A percentile compares a stretch with the other conserved stretches of the same genome.
Evolutionary conservation across 148 eudicot species (phyloP).

Genomic region (Chenopodium formosanum): DNA sequence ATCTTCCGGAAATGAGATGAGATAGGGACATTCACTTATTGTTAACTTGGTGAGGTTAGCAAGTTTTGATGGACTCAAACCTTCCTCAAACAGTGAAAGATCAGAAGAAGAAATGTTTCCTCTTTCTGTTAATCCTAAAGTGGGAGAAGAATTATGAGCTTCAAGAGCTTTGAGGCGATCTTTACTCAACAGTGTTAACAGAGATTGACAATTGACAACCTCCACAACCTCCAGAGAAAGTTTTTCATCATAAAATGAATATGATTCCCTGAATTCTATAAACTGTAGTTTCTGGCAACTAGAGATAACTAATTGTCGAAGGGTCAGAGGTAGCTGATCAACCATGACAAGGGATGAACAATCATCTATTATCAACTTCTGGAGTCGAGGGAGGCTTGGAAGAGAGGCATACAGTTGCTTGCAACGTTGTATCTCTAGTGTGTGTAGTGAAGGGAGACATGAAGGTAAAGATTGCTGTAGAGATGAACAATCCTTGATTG

Average conservation of each 20-base stretch:
- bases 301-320: not conserved
- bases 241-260: not conserved
- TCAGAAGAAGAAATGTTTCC: not conserved
- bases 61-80: not conserved
- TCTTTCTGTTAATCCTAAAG: not conserved
- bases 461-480: slow-evolving; percentile 10
- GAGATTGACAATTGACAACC: slow-evolving; percentile 4
- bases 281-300: slow-evolving; percentile 2
- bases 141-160: not conserved
- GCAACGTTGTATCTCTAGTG: slow-evolving; percentile 2
- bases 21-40: not conserved
- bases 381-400: slow-evolving; percentile 6
- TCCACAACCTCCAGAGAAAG: not conserved
- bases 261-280: slow-evolving; percentile 2
- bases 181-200: not conserved
- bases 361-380: not conserved
- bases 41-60: not conserved
- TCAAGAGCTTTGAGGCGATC: not conserved
- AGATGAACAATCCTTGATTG: slow-evolving; percentile 4
- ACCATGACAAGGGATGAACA: slow-evolving; percentile 6
- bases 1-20: slow-evolving; percentile 4
- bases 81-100: not conserved
- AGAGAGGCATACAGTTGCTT: slow-evolving; percentile 1
- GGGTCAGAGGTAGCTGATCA: slow-evolving; percentile 2
- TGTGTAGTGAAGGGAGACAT: not conserved